Evolutionary conservation across 768 basidiomycete species (phyloP).

Genomic region (Lentinula edodes): DNA sequence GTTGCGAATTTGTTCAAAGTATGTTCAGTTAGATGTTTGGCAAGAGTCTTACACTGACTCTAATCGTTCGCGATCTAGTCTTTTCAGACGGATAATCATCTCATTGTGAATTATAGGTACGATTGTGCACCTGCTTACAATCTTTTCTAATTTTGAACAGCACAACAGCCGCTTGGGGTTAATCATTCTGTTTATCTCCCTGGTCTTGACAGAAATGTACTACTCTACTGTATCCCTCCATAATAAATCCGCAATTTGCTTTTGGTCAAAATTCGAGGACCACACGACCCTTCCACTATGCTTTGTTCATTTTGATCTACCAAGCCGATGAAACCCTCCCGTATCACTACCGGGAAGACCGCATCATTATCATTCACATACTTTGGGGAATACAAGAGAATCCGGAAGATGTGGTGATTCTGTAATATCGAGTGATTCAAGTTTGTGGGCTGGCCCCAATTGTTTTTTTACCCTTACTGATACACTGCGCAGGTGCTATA

Average conservation of each 20-base stretch:
- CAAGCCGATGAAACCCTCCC: too few relatives aligned
- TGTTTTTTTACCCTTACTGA: background rate
- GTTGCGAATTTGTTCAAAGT: slow-evolving; percentile 77
- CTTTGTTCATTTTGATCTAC: too few relatives aligned
- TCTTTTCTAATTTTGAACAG: slow-evolving; percentile 22
- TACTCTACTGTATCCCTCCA: too few relatives aligned
- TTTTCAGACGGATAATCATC: slow-evolving; percentile 81
- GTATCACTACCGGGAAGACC: too few relatives aligned
- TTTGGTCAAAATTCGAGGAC: too few relatives aligned
- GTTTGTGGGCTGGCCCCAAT: too few relatives aligned
- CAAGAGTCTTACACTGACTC: background rate
- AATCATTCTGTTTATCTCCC: slow-evolving; percentile 3
- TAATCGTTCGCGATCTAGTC: slow-evolving; percentile 39
- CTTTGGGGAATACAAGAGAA: too few relatives aligned
- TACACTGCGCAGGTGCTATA: background rate
- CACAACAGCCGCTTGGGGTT: slow-evolving; percentile 65
- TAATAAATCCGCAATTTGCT: too few relatives aligned
- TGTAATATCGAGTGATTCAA: background rate
- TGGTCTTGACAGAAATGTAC: background rate
- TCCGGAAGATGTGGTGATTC: too few relatives aligned
- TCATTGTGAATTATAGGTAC: slow-evolving; percentile 90
- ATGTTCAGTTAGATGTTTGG: slow-evolving; percentile 1
- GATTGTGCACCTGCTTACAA: slow-evolving; percentile 11
- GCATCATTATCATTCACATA: too few relatives aligned
- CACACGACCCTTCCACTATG: too few relatives aligned